Evolutionary conservation across 352 stramenopile genomes (phyloP), one percentile per base, ranked within the genome.

Genomic region (Globisporangium cylindrosporum): DNA sequence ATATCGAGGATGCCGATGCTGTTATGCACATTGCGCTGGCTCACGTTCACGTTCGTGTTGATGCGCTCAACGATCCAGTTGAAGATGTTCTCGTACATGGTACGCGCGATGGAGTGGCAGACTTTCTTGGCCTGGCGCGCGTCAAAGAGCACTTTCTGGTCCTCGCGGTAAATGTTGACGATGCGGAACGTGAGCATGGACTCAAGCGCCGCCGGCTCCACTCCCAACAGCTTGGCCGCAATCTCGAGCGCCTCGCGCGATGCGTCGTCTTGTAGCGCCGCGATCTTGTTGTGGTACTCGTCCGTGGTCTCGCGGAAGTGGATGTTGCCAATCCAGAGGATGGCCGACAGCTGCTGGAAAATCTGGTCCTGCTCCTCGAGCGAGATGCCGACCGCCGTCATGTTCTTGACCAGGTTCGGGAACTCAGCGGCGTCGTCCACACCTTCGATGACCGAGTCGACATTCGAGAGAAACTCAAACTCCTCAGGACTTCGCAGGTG

Each of bases 51-150:
- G 58, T 88, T 93, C 75, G 72, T 80, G 84, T 97, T 97, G 73
- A 94, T 90, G 48, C 86, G 86, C 48, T 72, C 74, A 43, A 97
- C 88, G 66, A 97, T 88, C 86, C 86, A 96, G 73, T 91, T 86
- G 67, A 97, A 97, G 56, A 97, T 90, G 59, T 95, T 93, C 62
- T 93, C 86, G 83, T 97, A 97, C 56, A 96, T 73, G 43, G 81
- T 91, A 46, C 89, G 86, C 60, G 89, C 90, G 62, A 97, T 89
- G 68, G 89, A 93, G 68, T 97, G 83, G 38, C 77, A 85, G 5
- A 94, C 87, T 54, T 95, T 93, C 62, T 90, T 90, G 10, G 86
- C 88, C 66, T 95, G 87, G 38, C 80, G 81, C 18, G 78, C 76
- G 54, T 92, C 83, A 34, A 92, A 91, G 49, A 89, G 73, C 59